Evolutionary conservation across 2,329 filamentous ascomycete species (phyloP), one percentile per base, ranked within the genome.

Genomic region (Claviceps fusiformis): DNA sequence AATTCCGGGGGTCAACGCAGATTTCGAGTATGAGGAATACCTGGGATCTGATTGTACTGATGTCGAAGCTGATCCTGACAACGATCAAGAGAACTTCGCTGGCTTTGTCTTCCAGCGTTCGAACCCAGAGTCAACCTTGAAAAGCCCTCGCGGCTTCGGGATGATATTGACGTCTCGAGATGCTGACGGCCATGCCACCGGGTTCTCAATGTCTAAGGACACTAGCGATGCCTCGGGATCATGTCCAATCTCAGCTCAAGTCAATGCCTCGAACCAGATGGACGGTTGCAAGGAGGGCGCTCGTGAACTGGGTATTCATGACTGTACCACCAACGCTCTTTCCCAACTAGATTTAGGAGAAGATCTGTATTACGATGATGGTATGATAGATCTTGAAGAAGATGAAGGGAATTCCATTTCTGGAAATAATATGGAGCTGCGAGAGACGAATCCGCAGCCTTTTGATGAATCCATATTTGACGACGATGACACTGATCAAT

Each of bases 381-480:
- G 82, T 2, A 68, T 81, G 60, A 74, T 77, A 15, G 75, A 56
- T 68, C 80, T 62, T 54, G 70, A 73, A 45, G 64, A 67, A 24
- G 71, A 72, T 27, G 48, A 39, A 31, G 44, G n/a, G 29, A 27
- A 47, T 10, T 10, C 15, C 53, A 76, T 79, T 61, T 72, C 74
- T 8, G 73, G 72, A 55, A 72, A 74, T 52, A 70, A 75, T 3
- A 73, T 68, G 31, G 64, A 62, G 4, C 62, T 62, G 46, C 64
- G 65, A 13, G 65, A 77, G 56, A 75, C 74, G 19, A 79, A 84
- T 33, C 74, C 74, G 1, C 71, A 73, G 0, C 73, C 77, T 1
- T 88, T 89, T 64, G 85, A 89, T 58, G 86, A 89, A 65, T 85
- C 82, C 6, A 76, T 88, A 15, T 89, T 89, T 63, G 86, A 89